Conservation (phyloP, 2,329 filamentous ascomycete genomes). For the Botryotinia globosa region DNA sequence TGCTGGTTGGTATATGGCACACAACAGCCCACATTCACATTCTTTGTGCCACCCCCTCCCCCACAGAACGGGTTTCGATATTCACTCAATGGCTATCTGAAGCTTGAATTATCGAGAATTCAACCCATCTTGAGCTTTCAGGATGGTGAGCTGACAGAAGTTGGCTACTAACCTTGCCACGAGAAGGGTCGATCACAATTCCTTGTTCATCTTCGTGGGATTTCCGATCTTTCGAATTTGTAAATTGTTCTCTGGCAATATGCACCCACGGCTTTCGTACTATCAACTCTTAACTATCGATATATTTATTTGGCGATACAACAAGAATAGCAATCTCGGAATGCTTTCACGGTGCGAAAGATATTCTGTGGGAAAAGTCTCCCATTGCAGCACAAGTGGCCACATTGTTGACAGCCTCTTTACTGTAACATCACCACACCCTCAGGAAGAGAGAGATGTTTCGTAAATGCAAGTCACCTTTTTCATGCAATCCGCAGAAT, state of each 20-base stretch:
- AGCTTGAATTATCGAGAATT: background rate
- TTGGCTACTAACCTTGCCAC: background rate
- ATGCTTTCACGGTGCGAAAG: background rate
- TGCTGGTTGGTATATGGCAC: background rate
- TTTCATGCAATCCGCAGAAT: background rate
- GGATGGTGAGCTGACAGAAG: background rate
- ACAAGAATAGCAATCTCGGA: background rate
- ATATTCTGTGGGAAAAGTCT: background rate
- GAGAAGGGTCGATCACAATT: background rate
- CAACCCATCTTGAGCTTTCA: background rate
- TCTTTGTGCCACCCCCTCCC: background rate
- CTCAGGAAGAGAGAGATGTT: background rate
- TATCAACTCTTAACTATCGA: background rate
- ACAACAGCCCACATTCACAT: background rate
- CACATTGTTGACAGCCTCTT: background rate
- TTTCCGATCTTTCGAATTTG: background rate
- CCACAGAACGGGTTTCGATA: conserved; percentile 3
- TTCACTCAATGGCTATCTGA: background rate
- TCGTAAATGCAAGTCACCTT: background rate
- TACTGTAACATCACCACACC: background rate
- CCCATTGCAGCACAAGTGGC: background rate
- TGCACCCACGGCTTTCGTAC: background rate
- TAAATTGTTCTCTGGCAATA: background rate
- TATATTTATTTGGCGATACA: background rate
- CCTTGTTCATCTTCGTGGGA: background rate